Evolutionary conservation across 1,284 basidiomycete species (phyloP).

Genomic region (Fistulinella cinereoalba): DNA sequence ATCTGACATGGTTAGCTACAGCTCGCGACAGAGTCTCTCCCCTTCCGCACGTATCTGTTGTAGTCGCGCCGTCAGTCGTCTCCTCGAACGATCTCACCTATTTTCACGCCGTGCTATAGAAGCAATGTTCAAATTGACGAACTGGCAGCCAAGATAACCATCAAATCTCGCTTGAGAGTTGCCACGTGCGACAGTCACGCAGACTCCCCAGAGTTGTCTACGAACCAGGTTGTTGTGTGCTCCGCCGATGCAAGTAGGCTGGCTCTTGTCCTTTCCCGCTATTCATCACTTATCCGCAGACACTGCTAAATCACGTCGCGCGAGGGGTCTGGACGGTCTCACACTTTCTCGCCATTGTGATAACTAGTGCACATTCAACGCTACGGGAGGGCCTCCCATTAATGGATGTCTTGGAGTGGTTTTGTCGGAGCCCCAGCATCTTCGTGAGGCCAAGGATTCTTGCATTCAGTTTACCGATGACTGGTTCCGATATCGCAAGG

Average conservation of each 20-base stretch:
- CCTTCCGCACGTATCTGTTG: constrained; percentile 12
- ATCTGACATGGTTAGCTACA: constrained; percentile 19
- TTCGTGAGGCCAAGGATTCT: constrained; percentile 44
- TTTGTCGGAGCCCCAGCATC: constrained; percentile 39
- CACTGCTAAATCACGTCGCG: constrained; percentile 30
- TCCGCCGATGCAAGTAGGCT: constrained; percentile 35
- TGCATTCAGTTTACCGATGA: constrained; percentile 36
- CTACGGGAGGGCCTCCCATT: constrained; percentile 33
- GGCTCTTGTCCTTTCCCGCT: background rate
- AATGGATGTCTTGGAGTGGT: constrained; percentile 43
- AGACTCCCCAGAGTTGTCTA: constrained; percentile 28
- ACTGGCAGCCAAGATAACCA: constrained; percentile 16
- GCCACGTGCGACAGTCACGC: constrained; percentile 17
- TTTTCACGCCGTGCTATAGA: constrained; percentile 16
- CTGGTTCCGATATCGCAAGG: constrained; percentile 33
- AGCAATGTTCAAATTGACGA: constrained; percentile 11
- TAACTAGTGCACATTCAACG: constrained; percentile 37
- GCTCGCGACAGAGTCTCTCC: background rate
- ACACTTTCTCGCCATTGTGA: constrained; percentile 43
- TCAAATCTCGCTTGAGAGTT: constrained; percentile 20
- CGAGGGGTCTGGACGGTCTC: constrained; percentile 35
- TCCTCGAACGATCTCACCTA: background rate
- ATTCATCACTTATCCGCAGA: constrained; percentile 22
- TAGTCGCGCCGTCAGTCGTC: constrained; percentile 23
- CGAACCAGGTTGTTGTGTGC: constrained; percentile 39